Evolutionary conservation across 257 asterid genomes (phyloP).

Genomic region (Plantago major): DNA sequence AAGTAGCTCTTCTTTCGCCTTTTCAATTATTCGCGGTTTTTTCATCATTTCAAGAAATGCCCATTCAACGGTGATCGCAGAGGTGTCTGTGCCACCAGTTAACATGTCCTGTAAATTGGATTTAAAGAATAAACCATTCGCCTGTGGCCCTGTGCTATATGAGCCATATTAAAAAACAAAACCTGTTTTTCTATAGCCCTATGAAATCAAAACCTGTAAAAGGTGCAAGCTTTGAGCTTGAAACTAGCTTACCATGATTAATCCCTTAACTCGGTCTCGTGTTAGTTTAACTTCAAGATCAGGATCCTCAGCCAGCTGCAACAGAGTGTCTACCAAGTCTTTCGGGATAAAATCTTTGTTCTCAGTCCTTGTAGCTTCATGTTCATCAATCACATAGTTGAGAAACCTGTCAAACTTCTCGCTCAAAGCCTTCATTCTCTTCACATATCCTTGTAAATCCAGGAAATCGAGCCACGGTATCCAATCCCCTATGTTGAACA

Average conservation of each 20-base stretch:
- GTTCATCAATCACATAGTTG: constrained; percentile 8
- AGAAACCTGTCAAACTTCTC: neutral
- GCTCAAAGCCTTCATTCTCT: neutral
- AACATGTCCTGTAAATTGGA: constrained; percentile 4
- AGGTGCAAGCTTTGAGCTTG: no score
- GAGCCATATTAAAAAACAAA: no score
- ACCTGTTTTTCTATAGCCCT: no score
- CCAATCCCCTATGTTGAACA: neutral
- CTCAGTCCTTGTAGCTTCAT: neutral
- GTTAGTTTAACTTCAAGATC: constrained; percentile 15
- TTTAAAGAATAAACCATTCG: neutral
- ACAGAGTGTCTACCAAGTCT: constrained; percentile 3
- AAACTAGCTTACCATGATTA: neutral
- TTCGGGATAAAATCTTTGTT: neutral
- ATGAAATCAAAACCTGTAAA: no score
- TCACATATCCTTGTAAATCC: neutral
- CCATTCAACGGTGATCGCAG: constrained; percentile 17
- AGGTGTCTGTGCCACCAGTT: constrained; percentile 18
- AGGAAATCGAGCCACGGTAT: neutral
- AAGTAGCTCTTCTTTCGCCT: constrained; percentile 18
- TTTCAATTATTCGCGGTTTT: neutral
- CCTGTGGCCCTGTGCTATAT: neutral
- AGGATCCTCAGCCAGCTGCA: constrained; percentile 4
- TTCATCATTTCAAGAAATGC: constrained; percentile 17
- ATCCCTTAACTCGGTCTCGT: neutral